phyloP scores from a whole-genome alignment of 2,329 filamentous ascomycete species.

The Penicillium sp. region DNA sequence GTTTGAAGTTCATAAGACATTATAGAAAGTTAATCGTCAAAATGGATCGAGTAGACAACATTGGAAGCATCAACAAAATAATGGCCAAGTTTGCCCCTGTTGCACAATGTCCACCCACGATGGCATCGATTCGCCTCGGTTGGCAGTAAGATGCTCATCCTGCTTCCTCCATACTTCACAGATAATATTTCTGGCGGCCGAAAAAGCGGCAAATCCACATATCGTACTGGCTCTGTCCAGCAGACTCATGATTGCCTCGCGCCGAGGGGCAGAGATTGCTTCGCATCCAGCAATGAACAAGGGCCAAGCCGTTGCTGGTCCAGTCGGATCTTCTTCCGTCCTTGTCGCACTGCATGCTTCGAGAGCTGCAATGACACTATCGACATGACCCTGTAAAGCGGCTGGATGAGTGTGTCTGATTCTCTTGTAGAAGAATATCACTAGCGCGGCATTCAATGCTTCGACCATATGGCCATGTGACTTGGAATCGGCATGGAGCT shows the following conservation, averaged over 20 bases:
- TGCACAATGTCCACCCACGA: slow-evolving; percentile 33
- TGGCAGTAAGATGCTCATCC: slow-evolving; percentile 25
- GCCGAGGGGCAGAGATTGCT: slow-evolving; percentile 26
- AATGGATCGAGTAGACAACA: no score
- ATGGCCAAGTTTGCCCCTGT: slow-evolving; percentile 28
- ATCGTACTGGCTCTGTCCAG: slow-evolving; percentile 28
- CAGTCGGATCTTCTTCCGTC: slow-evolving; percentile 10
- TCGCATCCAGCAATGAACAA: slow-evolving; percentile 47
- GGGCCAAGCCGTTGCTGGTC: slow-evolving; percentile 41
- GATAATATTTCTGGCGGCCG: slow-evolving; percentile 31
- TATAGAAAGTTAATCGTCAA: neutral
- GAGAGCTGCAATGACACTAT: slow-evolving; percentile 36
- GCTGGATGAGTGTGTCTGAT: slow-evolving; percentile 42
- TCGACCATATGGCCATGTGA: slow-evolving; percentile 38
- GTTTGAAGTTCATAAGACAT: neutral
- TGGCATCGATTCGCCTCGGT: slow-evolving; percentile 24
- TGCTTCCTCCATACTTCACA: slow-evolving; percentile 31
- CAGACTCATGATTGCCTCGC: slow-evolving; percentile 25
- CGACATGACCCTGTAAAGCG: slow-evolving; percentile 43
- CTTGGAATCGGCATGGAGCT: slow-evolving; percentile 14
- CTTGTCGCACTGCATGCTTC: slow-evolving; percentile 31
- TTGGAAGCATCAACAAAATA: slow-evolving; percentile 26
- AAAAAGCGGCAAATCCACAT: slow-evolving; percentile 27
- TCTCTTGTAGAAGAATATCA: slow-evolving; percentile 48
- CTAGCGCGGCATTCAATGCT: slow-evolving; percentile 42